phyloP scores from a whole-genome alignment of 495 filamentous ascomycete genomes.

The Penicillium samsonianum region DNA sequence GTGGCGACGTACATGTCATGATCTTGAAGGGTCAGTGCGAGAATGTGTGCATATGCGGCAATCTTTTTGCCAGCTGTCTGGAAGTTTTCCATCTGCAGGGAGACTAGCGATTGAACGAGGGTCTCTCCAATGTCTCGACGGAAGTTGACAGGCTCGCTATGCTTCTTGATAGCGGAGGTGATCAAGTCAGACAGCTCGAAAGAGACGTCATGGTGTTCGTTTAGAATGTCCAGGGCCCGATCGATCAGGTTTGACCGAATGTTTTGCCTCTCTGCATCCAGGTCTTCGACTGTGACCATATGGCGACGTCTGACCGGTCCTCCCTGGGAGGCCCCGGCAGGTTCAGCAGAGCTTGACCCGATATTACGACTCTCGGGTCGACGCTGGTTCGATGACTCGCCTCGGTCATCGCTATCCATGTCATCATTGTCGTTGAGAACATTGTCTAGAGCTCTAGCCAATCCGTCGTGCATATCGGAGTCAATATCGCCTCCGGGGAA shows the following conservation, averaged over 20 bases:
- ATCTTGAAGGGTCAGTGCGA: slow-evolving; percentile 84
- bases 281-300: slow-evolving; percentile 70
- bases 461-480: slow-evolving; percentile 33
- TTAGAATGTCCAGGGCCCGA: slow-evolving; percentile 84
- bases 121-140: slow-evolving; percentile 78
- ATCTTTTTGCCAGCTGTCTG: slow-evolving; percentile 75
- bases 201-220: slow-evolving; percentile 82
- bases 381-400: slow-evolving; percentile 25
- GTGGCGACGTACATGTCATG: slow-evolving; percentile 77
- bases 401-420: slow-evolving; percentile 27
- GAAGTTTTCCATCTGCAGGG: slow-evolving; percentile 72
- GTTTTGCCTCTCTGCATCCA: slow-evolving; percentile 73
- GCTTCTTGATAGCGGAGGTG: slow-evolving; percentile 69
- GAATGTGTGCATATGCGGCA: slow-evolving; percentile 87
- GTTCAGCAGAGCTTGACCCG: slow-evolving; percentile 25
- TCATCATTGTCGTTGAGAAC: slow-evolving; percentile 39
- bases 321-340: slow-evolving; percentile 16
- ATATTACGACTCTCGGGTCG: slow-evolving; percentile 17
- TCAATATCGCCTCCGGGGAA: slow-evolving; percentile 27
- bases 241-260: slow-evolving; percentile 81
- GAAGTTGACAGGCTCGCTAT: slow-evolving; percentile 60
- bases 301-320: slow-evolving; percentile 36
- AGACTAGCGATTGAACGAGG: slow-evolving; percentile 84
- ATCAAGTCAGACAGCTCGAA: slow-evolving; percentile 92
- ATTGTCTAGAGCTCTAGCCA: slow-evolving; percentile 40